Evolutionary conservation across 768 basidiomycete genomes (phyloP), one percentile per base, ranked within the genome.

Genomic region (Termitomyces sp.): DNA sequence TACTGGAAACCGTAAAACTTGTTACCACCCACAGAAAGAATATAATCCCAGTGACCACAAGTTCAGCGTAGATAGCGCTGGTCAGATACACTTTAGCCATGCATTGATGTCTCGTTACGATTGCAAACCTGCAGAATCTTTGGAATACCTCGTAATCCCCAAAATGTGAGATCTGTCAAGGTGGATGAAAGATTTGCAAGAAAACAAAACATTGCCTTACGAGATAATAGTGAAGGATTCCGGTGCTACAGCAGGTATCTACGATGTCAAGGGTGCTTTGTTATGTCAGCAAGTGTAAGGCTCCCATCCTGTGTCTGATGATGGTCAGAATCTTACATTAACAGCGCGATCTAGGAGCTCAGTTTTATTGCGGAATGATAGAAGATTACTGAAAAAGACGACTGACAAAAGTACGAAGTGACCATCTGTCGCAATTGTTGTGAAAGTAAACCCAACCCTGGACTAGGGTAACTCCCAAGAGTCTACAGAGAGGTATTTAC

Each of bases 401-500:
- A 57, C 57, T 26, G 12, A 63, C 62, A 50, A 61, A 61, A 36
- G 30, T 14, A 10, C 62, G 56, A 16, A 56, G 18, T 7, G 52
- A 36, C 62, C 59, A 58, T 8, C 27, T 58, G 33, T 64, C 62
- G 0, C 20, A 5, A 50, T 59, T 64, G 34, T 50, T 50, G 47
- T 64, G 54, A 5, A 61, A 56, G 18, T 64, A 64, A 6, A 50
- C 46, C 57, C 62, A 64, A 2, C 57, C 59, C 14, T 61, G 57
- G 8, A 34, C 42, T 12, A 64, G 32, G 3, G 57, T 61, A n/a
- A 64, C 34, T 7, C 62, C 62, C 9, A 58, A 37, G 5, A 64
- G 39, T 7, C 62, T 64, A 26, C 12, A 12, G 9, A 36, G 5
- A 22, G 2, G 16, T 27, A 4, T 45, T 45, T 2, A 27, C 14